Conservation (phyloP, 805 yeast genomes). For the Candida boidinii region DNA sequence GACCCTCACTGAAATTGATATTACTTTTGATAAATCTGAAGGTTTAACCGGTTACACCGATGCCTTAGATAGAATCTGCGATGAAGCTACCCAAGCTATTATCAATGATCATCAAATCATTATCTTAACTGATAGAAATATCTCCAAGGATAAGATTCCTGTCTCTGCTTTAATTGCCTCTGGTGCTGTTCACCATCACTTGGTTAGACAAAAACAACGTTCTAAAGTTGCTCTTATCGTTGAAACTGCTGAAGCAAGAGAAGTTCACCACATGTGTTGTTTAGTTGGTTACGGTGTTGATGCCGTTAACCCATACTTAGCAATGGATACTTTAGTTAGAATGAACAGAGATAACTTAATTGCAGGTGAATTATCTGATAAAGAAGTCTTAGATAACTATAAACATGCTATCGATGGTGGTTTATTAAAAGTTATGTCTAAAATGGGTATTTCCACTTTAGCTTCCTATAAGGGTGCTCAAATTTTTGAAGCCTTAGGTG, state of each 20-base stretch:
- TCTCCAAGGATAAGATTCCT: conserved; percentile 58
- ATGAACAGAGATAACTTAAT: conserved; percentile 76
- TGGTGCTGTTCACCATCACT: conserved; percentile 95
- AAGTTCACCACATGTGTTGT: conserved; percentile 93
- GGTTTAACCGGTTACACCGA: conserved; percentile 81
- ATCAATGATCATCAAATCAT: conserved; percentile 66
- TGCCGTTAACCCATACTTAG: conserved; percentile 90
- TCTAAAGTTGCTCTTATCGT: conserved; percentile 86
- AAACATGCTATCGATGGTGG: conserved; percentile 84
- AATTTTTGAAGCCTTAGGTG: conserved; percentile 94
- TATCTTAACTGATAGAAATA: conserved; percentile 63
- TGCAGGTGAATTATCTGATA: conserved; percentile 45
- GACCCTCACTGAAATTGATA: conserved; percentile 77
- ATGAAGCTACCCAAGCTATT: conserved; percentile 80
- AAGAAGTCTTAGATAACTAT: conserved; percentile 64
- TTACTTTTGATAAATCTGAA: conserved; percentile 75
- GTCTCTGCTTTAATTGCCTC: conserved; percentile 86
- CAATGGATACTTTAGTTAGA: conserved; percentile 79
- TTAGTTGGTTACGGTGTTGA: conserved; percentile 96
- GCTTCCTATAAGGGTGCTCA: conserved; percentile 99
- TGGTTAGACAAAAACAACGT: conserved; percentile 92
- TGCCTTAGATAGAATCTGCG: conserved; percentile 81
- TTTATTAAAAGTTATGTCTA: conserved; percentile 93
- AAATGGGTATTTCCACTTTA: conserved; percentile 97
- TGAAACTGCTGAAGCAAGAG: conserved; percentile 96